Base-by-base conservation (phyloP, 495 filamentous ascomycete species). In the Aspergillus avenaceus region DNA sequence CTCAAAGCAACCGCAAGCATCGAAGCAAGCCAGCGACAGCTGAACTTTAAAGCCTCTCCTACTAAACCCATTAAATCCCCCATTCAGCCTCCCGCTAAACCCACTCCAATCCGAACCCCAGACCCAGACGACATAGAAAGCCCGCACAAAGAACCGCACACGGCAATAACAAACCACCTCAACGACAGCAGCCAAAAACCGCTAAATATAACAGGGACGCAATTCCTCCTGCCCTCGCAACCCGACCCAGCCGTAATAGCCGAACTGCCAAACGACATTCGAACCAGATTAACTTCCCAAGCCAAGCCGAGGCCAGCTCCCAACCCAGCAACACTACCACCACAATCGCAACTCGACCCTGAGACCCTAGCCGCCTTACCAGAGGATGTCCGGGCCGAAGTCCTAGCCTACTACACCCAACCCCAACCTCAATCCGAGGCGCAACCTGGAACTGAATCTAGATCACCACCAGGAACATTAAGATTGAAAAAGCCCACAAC, bases 191-290 rank as follows among this genome's bases (percentile, higher is more conserved):
- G 81, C 55, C 75, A 74, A 24, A 85, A 81, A 42, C 81, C 84
- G 3, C 68, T 95, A 13, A 95, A 97, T 58, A 82, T 86, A 0
- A 66, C 78, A 3, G 91, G 91, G 0, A 92, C 90, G 8, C 91
- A 97, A 62, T 96, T 96, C 63, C 81, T 96, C 51, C 67, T 97
- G 58, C 91, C 91, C 3, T 83, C 83, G 4, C 85, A 91, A 54
- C 72, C 86, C 8, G 91, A 97, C 59, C 85, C 84, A 0, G 68
- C 74, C 25, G 83, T 91, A 1, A 67, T 93, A 24, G 84, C 83
- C 1, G 90, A 93, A 59, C 77, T 95, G 2, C 89, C 88, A 2
- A 72, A 72, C 13, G 87, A 93, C 54, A 93, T 96, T 51, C 78
- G 88, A 50, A 82, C 82, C 36, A 86, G 82, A 54, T 76, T 95